Evolutionary conservation across 2,329 filamentous ascomycete genomes (phyloP).

Genomic region (Clarireedia monteithiana): DNA sequence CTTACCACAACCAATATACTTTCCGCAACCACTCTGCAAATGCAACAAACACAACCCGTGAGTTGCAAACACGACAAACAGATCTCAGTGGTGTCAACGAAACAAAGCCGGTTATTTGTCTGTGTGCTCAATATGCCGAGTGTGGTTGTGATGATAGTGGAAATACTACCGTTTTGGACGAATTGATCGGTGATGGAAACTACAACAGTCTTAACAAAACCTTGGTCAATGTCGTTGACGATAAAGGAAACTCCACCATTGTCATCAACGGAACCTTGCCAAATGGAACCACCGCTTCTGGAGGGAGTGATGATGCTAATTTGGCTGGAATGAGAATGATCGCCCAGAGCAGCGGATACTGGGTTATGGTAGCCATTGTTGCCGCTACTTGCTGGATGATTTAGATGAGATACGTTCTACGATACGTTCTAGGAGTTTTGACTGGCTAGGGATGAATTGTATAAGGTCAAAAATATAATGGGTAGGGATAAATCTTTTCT

Average conservation of each 20-base stretch:
- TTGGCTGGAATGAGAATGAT: slow-evolving; percentile 21
- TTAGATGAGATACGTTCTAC: background rate
- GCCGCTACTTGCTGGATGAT: slow-evolving; percentile 2
- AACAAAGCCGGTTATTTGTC: slow-evolving; percentile 52
- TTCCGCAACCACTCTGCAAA: slow-evolving; percentile 39
- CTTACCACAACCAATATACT: slow-evolving; percentile 49
- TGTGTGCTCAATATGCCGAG: slow-evolving; percentile 45
- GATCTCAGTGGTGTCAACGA: slow-evolving; percentile 38
- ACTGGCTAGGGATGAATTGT: background rate
- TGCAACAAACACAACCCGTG: slow-evolving; percentile 28
- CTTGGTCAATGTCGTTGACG: slow-evolving; percentile 51
- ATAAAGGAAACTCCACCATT: slow-evolving; percentile 57
- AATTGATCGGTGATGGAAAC: slow-evolving; percentile 58
- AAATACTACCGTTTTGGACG: slow-evolving; percentile 49
- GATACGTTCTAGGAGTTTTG: background rate
- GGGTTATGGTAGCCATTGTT: slow-evolving; percentile 26
- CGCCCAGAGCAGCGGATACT: slow-evolving; percentile 20
- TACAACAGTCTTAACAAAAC: slow-evolving; percentile 51
- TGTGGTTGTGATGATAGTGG: slow-evolving; percentile 66
- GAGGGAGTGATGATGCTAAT: slow-evolving; percentile 35
- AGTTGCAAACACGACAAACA: slow-evolving; percentile 22
- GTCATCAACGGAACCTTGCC: slow-evolving; percentile 70
- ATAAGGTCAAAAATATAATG: background rate
- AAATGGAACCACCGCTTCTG: slow-evolving; percentile 52
- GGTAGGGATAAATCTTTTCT: background rate